Evolutionary conservation across 345 rosid genomes (phyloP).

Genomic region (Euphorbia tirucalli): DNA sequence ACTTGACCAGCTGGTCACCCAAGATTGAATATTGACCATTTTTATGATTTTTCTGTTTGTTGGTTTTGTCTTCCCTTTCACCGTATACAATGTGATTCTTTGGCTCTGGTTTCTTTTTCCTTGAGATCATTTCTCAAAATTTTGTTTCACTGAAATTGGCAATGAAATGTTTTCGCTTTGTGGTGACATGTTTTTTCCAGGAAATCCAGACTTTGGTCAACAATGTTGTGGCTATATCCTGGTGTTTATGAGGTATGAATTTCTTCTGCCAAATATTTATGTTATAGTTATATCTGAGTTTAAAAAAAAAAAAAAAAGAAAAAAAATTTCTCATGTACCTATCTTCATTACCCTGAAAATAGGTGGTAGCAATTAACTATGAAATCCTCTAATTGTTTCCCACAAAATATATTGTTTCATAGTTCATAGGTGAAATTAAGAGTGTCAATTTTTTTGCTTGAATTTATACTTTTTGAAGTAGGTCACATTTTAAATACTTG

Average conservation of each 20-base stretch:
- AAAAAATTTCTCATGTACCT: too few species aligned
- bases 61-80: too few species aligned
- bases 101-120: not conserved
- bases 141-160: slow-evolving; percentile 4
- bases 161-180: not conserved
- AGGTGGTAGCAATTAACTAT: not conserved
- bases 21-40: too few species aligned
- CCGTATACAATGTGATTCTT: too few species aligned
- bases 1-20: too few species aligned
- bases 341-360: too few species aligned
- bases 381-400: not conserved
- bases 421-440: too few species aligned
- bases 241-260: slow-evolving; percentile 69
- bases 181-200: slow-evolving; percentile 37
- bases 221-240: slow-evolving; percentile 91
- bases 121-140: not conserved
- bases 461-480: too few species aligned
- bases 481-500: too few species aligned
- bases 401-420: slow-evolving; percentile 3
- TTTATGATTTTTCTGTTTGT: too few species aligned
- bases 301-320: too few species aligned
- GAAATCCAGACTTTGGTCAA: slow-evolving; percentile 64
- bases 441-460: too few species aligned
- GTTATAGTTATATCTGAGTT: not conserved
- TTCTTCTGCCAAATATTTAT: slow-evolving; percentile 1